Base-by-base conservation (phyloP, 768 basidiomycete species). In the Tricholoma saponaceum region DNA sequence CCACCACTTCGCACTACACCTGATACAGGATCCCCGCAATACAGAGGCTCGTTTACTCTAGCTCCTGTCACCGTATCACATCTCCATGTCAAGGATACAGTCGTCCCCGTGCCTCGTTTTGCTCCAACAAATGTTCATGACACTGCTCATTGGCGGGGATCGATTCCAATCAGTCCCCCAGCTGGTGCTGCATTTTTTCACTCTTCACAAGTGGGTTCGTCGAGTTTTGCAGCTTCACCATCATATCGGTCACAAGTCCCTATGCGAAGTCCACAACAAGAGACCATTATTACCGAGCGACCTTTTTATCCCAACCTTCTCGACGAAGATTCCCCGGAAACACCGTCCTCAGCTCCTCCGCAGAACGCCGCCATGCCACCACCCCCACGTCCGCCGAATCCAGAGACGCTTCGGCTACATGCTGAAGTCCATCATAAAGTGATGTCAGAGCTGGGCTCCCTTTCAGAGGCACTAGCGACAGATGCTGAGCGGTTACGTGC, bases 311-410 rank as follows among this genome's bases (percentile, higher is more conserved):
- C 83, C 28, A 83, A 87, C 74, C 71, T 89, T 23, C 78, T 92
- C 59, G 89, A 90, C 70, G 81, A 83, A 56, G 88, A 90, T 62
- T 66, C 74, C 62, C 58, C 67, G 63, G 65, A 69, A 58, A 71
- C 62, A 37, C 62, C 64, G 32, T 51, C 61, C 46, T 41, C 67
- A 2, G 66, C 65, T 32, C 26, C 28, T 18, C 26, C 47, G 8
- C 64, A 60, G 8, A 56, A 65, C 33, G 62, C 61, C 51, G 49
- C 60, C 58, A 51, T 57, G 47, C 61, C 66, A 13, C 80, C 83
- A 51, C 92, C 92, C 58, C 89, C 87, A 41, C 87, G 91, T 25
- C 93, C 92, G 18, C 90, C 89, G 4, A 94, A 96, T 73, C 94
- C 93, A 52, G 92, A 96, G 67, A 79, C 97, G 13, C 79, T 97